phyloP scores from a whole-genome alignment of 1,284 basidiomycete species.

The Rhodotorula sp. region DNA sequence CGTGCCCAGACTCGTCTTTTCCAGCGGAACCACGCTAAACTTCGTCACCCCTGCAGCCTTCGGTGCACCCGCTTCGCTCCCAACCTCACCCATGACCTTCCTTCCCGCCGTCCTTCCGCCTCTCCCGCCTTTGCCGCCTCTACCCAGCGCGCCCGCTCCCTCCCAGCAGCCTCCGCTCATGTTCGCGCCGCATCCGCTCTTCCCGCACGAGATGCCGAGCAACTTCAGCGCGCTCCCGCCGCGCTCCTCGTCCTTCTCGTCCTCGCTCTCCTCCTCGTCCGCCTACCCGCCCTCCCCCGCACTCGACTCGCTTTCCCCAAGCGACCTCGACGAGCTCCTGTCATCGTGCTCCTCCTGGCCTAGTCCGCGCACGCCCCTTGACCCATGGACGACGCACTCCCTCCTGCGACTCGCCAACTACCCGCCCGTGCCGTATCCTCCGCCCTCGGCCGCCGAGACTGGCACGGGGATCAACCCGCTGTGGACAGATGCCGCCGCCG shows the following conservation, averaged over 20 bases:
- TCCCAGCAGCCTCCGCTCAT: too few species aligned
- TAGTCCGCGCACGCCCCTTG: conserved; percentile 9
- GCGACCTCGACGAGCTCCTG: background rate
- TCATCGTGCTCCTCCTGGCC: conserved; percentile 16
- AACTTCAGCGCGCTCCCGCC: background rate
- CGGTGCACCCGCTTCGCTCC: background rate
- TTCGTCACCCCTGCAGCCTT: background rate
- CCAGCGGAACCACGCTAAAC: background rate
- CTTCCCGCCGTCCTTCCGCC: conserved; percentile 8
- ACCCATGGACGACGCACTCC: background rate
- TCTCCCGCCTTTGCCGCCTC: background rate
- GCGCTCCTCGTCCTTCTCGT: background rate
- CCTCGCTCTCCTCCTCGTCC: background rate
- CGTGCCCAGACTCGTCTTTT: background rate
- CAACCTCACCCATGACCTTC: background rate
- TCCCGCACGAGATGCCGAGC: background rate
- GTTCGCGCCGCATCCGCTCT: background rate
- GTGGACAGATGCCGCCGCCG: conserved; percentile 1
- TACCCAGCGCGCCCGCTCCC: background rate
- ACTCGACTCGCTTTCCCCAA: background rate
- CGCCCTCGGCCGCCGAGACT: background rate
- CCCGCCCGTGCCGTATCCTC: conserved; percentile 19
- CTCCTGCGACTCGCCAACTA: conserved; percentile 1
- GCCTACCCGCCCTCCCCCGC: background rate
- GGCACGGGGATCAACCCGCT: conserved; percentile 3